These are phyloP conservation scores for Leccinum pachyderme DNA, from an alignment of 1,284 basidiomycete genomes.

Conservation along the genomic window DNA sequence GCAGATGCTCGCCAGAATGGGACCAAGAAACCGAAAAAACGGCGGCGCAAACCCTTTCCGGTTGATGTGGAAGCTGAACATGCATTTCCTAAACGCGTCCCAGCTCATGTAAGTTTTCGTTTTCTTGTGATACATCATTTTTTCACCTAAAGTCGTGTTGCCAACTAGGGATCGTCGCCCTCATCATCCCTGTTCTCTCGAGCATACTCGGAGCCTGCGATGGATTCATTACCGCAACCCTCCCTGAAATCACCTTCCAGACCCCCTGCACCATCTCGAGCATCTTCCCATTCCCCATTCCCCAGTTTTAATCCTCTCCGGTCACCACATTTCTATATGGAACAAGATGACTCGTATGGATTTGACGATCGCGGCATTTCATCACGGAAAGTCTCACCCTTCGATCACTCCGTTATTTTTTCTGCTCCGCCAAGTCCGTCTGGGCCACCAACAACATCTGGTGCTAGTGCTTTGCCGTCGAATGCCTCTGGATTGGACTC, in stretches of 20 bases:
- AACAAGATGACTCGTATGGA: slow-evolving; percentile 14
- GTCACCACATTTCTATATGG: slow-evolving; percentile 14
- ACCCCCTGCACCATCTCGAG: slow-evolving; percentile 1
- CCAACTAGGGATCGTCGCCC: slow-evolving; percentile 9
- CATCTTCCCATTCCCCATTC: slow-evolving; percentile 11
- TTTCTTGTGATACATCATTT: background rate
- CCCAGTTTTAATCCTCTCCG: background rate
- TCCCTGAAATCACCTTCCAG: slow-evolving; percentile 1
- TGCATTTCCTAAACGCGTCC: background rate
- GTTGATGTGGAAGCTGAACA: slow-evolving; percentile 11
- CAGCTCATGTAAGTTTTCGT: slow-evolving; percentile 15
- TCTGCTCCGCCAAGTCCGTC: slow-evolving; percentile 20
- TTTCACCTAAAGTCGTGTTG: background rate
- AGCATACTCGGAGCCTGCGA: slow-evolving; percentile 12
- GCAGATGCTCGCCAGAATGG: slow-evolving; percentile 9
- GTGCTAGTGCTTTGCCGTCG: slow-evolving; percentile 17
- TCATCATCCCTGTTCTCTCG: slow-evolving; percentile 6
- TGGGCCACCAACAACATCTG: slow-evolving; percentile 18
- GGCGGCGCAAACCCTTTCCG: slow-evolving; percentile 34
- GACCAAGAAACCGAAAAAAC: slow-evolving; percentile 19
- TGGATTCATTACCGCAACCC: slow-evolving; percentile 5
- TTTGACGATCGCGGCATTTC: slow-evolving; percentile 8
- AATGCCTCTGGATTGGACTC: slow-evolving; percentile 19
- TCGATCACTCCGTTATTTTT: background rate
- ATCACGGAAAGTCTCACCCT: slow-evolving; percentile 7